Base-by-base conservation (phyloP, 2,329 filamentous ascomycete species). In the Ophiostoma sp. region DNA sequence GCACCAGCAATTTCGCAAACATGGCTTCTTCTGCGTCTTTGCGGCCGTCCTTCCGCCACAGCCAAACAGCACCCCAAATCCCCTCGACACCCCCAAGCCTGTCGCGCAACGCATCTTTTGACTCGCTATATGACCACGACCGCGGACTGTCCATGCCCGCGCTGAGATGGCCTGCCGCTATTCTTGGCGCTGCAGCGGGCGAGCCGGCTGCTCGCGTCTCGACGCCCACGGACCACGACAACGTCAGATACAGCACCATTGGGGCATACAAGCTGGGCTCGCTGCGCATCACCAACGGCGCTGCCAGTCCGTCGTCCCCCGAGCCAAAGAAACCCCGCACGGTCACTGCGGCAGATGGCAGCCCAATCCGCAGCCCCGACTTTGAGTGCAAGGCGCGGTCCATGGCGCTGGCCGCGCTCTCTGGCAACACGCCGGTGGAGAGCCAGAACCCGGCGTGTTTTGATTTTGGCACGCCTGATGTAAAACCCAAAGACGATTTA, bases 251-350 rank as follows among this genome's bases (percentile, higher is more conserved):
- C 74, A 81, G 81, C 71, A 86, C 88, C 65, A 83, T 87, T 41
- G 87, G 87, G 3, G 85, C 82, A 13, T 89, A 88, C 75, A 87
- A 87, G 75, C 83, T 88, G 69, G 88, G 88, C 1, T 86, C 86
- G 1, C 75, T 90, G 67, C 83, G 86, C 48, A 89, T 90, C 70
- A 88, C 81, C 31, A 90, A 90, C 76, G 87, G 86, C 17, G 79
- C 80, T 3, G 81, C 78, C 1, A 85, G 83, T 70, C 87, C 87
- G 2, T 77, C 79, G n/a, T 72, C 73, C 20, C 73, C 73, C 1
- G 71, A 72, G 0, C 71, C 72, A 20, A 68, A 52, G 1, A 48
- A 54, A 23, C 57, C 36, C 3, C 13, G 35, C 35, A 41, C 4
- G 7, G 64, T 44, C 5, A 27, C 27, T 64, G 15, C 39, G 20